Evolutionary conservation across 2,329 filamentous ascomycete species (phyloP).

Genomic region (Cladosporium halotolerans): DNA sequence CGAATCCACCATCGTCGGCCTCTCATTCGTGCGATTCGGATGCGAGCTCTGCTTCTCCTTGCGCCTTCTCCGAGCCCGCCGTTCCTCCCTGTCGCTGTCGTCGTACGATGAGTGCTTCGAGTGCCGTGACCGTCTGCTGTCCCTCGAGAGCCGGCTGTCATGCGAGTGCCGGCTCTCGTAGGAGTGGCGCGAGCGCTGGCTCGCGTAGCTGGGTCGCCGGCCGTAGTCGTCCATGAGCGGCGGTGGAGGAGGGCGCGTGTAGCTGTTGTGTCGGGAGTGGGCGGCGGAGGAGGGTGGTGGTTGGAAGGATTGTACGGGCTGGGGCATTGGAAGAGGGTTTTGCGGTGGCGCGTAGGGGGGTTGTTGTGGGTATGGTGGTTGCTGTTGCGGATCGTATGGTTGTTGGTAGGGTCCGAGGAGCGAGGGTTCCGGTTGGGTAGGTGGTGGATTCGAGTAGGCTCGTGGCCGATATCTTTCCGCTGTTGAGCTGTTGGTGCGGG

Average conservation of each 20-base stretch:
- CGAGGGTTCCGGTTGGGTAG: slow-evolving; percentile 1
- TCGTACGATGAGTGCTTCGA: not conserved
- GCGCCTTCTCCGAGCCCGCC: not conserved
- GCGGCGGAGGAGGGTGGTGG: not conserved
- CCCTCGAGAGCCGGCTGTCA: not conserved
- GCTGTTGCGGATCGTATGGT: not conserved
- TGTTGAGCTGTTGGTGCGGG: slow-evolving; percentile 4
- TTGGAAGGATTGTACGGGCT: not conserved
- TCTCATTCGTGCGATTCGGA: slow-evolving; percentile 6
- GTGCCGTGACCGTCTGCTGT: not conserved
- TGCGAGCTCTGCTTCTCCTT: not conserved
- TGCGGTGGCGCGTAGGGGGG: not conserved
- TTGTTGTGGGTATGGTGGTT: not conserved
- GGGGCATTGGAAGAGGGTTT: not conserved
- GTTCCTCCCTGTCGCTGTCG: not conserved
- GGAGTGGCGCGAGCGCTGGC: slow-evolving; percentile 2
- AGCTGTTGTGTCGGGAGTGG: slow-evolving; percentile 4
- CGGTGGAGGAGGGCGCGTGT: not conserved
- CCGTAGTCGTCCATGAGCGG: not conserved
- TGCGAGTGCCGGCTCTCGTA: slow-evolving; percentile 3
- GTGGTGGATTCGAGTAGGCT: slow-evolving; percentile 6
- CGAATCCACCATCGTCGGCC: slow-evolving; percentile 10
- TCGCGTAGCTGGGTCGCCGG: slow-evolving; percentile 8
- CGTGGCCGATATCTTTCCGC: slow-evolving; percentile 6
- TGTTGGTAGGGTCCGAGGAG: slow-evolving; percentile 5